Conservation (phyloP, 2,329 filamentous ascomycete genomes). For the Verticillium nubilum region DNA sequence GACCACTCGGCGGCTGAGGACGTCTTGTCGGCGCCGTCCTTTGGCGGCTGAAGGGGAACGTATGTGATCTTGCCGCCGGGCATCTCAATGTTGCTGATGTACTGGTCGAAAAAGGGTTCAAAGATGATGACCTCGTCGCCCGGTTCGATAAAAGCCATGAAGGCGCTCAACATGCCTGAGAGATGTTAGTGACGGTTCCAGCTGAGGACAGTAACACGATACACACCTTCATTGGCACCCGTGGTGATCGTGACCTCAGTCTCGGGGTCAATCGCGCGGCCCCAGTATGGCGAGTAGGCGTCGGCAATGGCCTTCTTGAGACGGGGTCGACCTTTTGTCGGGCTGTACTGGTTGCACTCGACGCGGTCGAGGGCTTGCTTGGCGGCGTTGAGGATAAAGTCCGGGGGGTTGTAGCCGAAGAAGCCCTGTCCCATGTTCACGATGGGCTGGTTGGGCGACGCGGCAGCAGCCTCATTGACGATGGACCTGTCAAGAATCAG, state of each 20-base stretch:
- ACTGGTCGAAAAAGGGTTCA: slow-evolving; percentile 99
- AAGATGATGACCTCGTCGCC: slow-evolving; percentile 98
- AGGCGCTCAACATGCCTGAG: slow-evolving; percentile 83
- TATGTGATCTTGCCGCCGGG: slow-evolving; percentile 91
- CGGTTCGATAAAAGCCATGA: slow-evolving; percentile 94
- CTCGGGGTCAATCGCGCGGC: slow-evolving; percentile 74
- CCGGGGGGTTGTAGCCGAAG: slow-evolving; percentile 90
- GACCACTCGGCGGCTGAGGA: slow-evolving; percentile 85
- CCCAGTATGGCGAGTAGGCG: slow-evolving; percentile 87
- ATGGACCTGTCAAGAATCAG: slow-evolving; percentile 44
- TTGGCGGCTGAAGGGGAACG: slow-evolving; percentile 87
- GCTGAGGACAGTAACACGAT: no score
- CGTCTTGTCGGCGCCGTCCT: slow-evolving; percentile 70
- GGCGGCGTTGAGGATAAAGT: slow-evolving; percentile 86
- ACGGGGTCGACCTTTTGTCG: slow-evolving; percentile 85
- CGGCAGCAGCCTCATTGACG: slow-evolving; percentile 60
- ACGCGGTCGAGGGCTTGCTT: slow-evolving; percentile 85
- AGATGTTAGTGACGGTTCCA: neutral
- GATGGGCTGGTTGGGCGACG: slow-evolving; percentile 58
- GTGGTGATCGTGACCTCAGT: slow-evolving; percentile 95
- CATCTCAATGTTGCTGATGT: slow-evolving; percentile 99
- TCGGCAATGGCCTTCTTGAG: slow-evolving; percentile 90
- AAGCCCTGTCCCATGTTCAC: slow-evolving; percentile 65
- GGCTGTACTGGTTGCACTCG: slow-evolving; percentile 98
- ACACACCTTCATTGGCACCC: slow-evolving; percentile 69